Evolutionary conservation across 495 filamentous ascomycete species (phyloP), one percentile per base, ranked within the genome.

Genomic region (Cryomyces antarcticus): DNA sequence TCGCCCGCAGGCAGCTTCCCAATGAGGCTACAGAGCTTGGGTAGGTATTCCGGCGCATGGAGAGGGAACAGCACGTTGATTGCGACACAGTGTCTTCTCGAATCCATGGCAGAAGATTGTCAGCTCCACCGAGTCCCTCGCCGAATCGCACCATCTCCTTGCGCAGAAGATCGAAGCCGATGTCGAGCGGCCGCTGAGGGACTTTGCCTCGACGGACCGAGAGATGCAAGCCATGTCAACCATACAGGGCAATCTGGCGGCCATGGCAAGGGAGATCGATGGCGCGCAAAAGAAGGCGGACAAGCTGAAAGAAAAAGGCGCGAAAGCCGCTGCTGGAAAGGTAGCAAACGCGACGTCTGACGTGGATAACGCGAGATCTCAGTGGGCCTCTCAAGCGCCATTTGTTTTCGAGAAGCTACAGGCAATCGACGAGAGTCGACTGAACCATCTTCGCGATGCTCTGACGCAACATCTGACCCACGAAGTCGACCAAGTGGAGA

Each of bases 361-460:
- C 37, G 70, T 89, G 10, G 81, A 93, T 41, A 76, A 72, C 49
- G 80, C 86, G 4, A 73, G 63, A 39, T 71, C 77, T 47, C 80
- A 93, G 57, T 99, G 92, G 92, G 80, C 94, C 31, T 92, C 89
- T 6, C 82, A 93, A 56, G 83, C 92, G 31, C 92, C 92, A 5
- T 96, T 82, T 60, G 78, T 95, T 43, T 96, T 92, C 55, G 92
- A 96, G 59, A 83, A 80, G 46, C 73, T 99, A 12, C 92, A 99
- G 58, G 77, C 84, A 5, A 64, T 86, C 12, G 92, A 99, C 46
- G 92, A 99, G 62, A 75, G 69, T 44, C 70, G 92, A 44, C 67
- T 92, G 47, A 94, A 95, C 57, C 80, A 93, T 58, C 67, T 99
- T 41, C 80, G 89, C 37, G 88, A 96, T 60, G 77, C 82, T 41